Base-by-base conservation (phyloP, 2,329 filamentous ascomycete genomes). In the Thielaviopsis euricoi region DNA sequence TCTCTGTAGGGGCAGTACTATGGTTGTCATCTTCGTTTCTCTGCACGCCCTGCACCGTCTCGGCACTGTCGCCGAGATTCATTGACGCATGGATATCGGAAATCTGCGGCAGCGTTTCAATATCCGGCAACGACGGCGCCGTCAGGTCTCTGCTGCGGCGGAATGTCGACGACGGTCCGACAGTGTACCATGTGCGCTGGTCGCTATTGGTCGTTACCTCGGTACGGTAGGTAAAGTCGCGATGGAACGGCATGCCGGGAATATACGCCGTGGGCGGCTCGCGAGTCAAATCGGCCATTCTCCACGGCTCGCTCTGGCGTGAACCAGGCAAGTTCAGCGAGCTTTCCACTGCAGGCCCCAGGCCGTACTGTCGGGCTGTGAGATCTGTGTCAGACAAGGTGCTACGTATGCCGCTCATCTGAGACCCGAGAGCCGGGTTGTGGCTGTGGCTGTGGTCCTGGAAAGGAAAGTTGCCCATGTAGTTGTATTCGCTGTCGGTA, bases 141-240 rank as follows among this genome's bases (percentile, higher is more conserved):
- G 52, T 55, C 13, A 55, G 15, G 17, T 60, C 55, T 15, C 22
- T 21, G 48, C 33, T 48, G 10, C 33, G 52, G n/a, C 40, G 52
- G 21, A 55, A 52, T 10, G 55, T 52, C 3, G 52, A 55, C 9
- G 48, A 33, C 21, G 56, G 58, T 2, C 46, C 55, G 21, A 58
- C 58, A 19, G 58, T 60, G 23, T 60, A 60, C 58, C 58, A 60
- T 22, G 55, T 60, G 23, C 55, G 57, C 12, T 53, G 55, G 19
- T 60, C 56, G 25, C 48, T 19, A 49, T 52, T 53, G 7, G 50
- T 40, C n/a, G 19, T 22, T 10, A 23, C 17, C 22, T 43, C 53
- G 15, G 21, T 58, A 19, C 52, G 58, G 21, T 25, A 60, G 19
- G 58, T 58, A 10, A 53, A 22, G 23, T 60, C 58, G 7, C 58